Evolutionary conservation across 2,329 filamentous ascomycete species (phyloP).

Genomic region (Pestalotiopsis sp.): DNA sequence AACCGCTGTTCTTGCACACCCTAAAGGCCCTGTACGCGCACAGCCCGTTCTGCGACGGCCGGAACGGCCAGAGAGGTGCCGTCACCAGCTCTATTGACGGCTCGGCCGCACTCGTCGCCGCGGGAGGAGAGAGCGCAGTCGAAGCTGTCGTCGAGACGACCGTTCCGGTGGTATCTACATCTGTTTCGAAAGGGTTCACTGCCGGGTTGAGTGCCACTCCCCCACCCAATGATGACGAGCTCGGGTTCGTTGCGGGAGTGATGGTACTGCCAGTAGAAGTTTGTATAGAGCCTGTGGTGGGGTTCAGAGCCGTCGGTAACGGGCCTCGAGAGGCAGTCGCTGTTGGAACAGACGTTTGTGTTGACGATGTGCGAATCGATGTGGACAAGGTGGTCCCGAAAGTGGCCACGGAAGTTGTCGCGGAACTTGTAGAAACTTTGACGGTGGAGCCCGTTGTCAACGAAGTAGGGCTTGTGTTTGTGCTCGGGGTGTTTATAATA

Average conservation of each 20-base stretch:
- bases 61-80: neutral
- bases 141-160: neutral
- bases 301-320: neutral
- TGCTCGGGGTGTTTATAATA: neutral
- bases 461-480: neutral
- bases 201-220: neutral
- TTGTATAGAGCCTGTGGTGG: neutral
- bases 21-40: conserved; percentile 1
- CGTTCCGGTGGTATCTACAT: neutral
- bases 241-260: neutral
- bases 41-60: neutral
- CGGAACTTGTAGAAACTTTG: neutral
- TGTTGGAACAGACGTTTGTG: neutral
- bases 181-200: neutral
- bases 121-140: neutral
- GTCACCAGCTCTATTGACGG: neutral
- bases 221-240: neutral
- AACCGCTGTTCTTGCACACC: conserved; percentile 9
- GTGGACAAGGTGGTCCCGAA: neutral
- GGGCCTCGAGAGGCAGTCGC: neutral
- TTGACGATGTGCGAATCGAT: neutral
- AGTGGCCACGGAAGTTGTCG: neutral
- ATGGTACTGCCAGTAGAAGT: neutral
- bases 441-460: neutral
- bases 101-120: neutral